Percentiles rank a stretch among this genome's conserved stretches.
Evolutionary conservation across 2,329 filamentous ascomycete species (phyloP).

Genomic region (Cladophialophora psammophila): DNA sequence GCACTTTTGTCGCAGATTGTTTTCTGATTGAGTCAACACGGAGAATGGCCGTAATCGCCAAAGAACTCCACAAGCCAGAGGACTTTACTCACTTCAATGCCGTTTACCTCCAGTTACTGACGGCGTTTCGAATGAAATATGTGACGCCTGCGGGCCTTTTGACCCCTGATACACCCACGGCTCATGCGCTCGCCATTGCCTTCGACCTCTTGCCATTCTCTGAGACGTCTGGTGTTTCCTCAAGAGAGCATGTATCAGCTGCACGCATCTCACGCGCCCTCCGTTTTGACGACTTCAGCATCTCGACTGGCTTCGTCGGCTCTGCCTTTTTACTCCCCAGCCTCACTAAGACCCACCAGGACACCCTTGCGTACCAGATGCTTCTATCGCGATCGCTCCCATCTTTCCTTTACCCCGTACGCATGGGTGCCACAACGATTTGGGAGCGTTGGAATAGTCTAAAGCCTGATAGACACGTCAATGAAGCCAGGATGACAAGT

Average conservation of each 20-base stretch:
- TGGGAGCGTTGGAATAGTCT: conserved; percentile 57
- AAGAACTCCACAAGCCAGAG: conserved; percentile 37
- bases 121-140: conserved; percentile 45
- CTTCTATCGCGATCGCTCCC: conserved; percentile 47
- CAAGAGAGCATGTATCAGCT: conserved; percentile 22
- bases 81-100: conserved; percentile 40
- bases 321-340: conserved; percentile 45
- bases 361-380: conserved; percentile 50
- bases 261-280: conserved; percentile 42
- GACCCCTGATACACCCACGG: conserved; percentile 47
- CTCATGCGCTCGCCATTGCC: conserved; percentile 39
- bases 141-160: conserved; percentile 44
- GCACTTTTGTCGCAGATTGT: conserved; percentile 49
- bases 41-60: conserved; percentile 44
- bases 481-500: conserved; percentile 53
- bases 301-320: conserved; percentile 49
- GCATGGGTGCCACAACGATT: conserved; percentile 52
- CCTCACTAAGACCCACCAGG: conserved; percentile 39
- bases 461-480: conserved; percentile 49
- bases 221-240: conserved; percentile 23
- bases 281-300: conserved; percentile 41
- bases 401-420: conserved; percentile 51
- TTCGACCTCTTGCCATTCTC: conserved; percentile 41
- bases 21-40: conserved; percentile 49
- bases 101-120: conserved; percentile 37